These are phyloP conservation scores for Mycosphaerelloides madeirae DNA, from an alignment of 2,329 filamentous ascomycete species.

Conservation along the genomic window DNA sequence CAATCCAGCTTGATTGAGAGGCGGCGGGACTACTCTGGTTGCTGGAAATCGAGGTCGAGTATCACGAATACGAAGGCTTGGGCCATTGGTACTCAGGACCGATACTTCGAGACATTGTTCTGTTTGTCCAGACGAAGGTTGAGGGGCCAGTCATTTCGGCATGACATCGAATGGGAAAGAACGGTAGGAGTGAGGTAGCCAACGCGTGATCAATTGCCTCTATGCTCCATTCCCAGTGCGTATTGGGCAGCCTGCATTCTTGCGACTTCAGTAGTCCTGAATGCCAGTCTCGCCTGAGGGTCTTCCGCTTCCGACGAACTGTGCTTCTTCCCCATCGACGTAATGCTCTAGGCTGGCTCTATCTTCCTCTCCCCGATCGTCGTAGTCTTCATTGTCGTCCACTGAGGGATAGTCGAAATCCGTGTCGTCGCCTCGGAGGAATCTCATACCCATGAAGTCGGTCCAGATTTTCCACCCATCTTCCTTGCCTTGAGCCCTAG, in stretches of 20 bases:
- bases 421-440: slow-evolving; percentile 67
- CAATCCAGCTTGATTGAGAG: neutral
- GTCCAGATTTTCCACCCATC: slow-evolving; percentile 67
- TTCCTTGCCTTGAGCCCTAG: slow-evolving; percentile 55
- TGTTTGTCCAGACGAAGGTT: too few species aligned
- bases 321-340: slow-evolving; percentile 68
- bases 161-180: too few species aligned
- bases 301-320: slow-evolving; percentile 31
- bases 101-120: too few species aligned
- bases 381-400: slow-evolving; percentile 67
- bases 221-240: too few species aligned
- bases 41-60: neutral
- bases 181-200: too few species aligned
- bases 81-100: slow-evolving; percentile 1
- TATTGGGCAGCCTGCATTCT: too few species aligned
- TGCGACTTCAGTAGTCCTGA: slow-evolving; percentile 39
- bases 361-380: slow-evolving; percentile 58
- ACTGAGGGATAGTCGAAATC: slow-evolving; percentile 74
- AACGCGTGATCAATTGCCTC: too few species aligned
- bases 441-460: slow-evolving; percentile 67
- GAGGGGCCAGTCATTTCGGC: too few species aligned
- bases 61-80: neutral
- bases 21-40: neutral
- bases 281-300: slow-evolving; percentile 45
- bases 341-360: slow-evolving; percentile 67